Conservation (phyloP, 495 filamentous ascomycete genomes). For the Jackrogersella minutella region DNA sequence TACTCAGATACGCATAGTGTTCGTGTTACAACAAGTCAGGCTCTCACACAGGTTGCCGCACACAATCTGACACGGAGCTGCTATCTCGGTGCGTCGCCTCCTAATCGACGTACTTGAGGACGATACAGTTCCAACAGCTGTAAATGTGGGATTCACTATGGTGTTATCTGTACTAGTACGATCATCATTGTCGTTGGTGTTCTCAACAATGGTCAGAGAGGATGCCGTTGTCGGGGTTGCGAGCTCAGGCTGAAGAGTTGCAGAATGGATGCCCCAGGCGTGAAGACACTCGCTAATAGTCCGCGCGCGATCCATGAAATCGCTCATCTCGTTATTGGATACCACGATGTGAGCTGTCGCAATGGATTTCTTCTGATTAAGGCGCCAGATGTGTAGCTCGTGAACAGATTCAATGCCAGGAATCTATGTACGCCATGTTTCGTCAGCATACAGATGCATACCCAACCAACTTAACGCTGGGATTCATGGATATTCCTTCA, state of each 20-base stretch:
- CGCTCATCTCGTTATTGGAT: slow-evolving; percentile 60
- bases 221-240: slow-evolving; percentile 7
- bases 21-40: slow-evolving; percentile 43
- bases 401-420: slow-evolving; percentile 84
- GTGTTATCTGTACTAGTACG: slow-evolving; percentile 1
- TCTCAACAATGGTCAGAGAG: not conserved
- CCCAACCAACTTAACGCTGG: not conserved
- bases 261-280: slow-evolving; percentile 91
- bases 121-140: not conserved
- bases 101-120: slow-evolving; percentile 38
- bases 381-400: slow-evolving; percentile 93
- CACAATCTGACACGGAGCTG: slow-evolving; percentile 40
- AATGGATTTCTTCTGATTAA: slow-evolving; percentile 88
- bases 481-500: not conserved
- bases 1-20: slow-evolving; percentile 29
- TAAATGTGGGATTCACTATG: not conserved
- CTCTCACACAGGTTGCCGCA: slow-evolving; percentile 47
- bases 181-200: not conserved
- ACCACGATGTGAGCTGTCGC: slow-evolving; percentile 88
- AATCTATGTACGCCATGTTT: slow-evolving; percentile 52
- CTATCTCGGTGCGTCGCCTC: slow-evolving; percentile 35
- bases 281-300: slow-evolving; percentile 84
- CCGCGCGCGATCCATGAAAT: slow-evolving; percentile 82
- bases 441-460: not conserved
- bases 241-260: slow-evolving; percentile 87